Conservation (phyloP, 768 basidiomycete species). For the Fibroporia radiculosa region DNA sequence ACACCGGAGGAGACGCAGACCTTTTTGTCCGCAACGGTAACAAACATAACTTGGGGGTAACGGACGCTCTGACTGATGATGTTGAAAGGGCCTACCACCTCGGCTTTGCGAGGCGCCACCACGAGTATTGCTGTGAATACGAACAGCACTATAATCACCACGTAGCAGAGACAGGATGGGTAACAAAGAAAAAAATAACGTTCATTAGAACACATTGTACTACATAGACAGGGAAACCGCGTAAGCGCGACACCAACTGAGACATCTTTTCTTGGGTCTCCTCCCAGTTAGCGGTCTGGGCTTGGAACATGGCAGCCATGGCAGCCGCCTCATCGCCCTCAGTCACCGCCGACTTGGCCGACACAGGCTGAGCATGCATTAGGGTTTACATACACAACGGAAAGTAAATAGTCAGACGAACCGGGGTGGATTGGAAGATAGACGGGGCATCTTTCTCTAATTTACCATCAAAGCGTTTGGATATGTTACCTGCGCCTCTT, state of each 20-base stretch:
- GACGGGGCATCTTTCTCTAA: slow-evolving; percentile 28
- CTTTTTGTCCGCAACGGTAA: slow-evolving; percentile 98
- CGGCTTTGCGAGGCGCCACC: slow-evolving; percentile 54
- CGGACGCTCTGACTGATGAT: slow-evolving; percentile 62
- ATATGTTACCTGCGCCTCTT: slow-evolving; percentile 59
- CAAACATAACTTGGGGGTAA: slow-evolving; percentile 95
- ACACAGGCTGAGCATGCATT: slow-evolving; percentile 19
- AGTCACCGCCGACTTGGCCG: slow-evolving; percentile 28
- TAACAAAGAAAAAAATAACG: slow-evolving; percentile 35
- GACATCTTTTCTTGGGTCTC: slow-evolving; percentile 99
- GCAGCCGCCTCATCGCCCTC: slow-evolving; percentile 86
- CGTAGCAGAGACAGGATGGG: slow-evolving; percentile 17
- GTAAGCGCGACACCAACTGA: slow-evolving; percentile 77
- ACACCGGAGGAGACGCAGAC: slow-evolving; percentile 31
- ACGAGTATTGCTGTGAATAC: slow-evolving; percentile 57
- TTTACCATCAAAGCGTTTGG: slow-evolving; percentile 84
- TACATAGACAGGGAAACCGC: slow-evolving; percentile 51
- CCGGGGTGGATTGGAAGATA: slow-evolving; percentile 1
- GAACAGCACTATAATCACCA: slow-evolving; percentile 46
- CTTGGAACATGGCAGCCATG: slow-evolving; percentile 97
- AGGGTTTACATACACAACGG: neutral
- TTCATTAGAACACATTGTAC: slow-evolving; percentile 71
- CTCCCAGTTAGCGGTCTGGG: slow-evolving; percentile 93
- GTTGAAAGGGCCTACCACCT: slow-evolving; percentile 51
- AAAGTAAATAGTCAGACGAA: neutral